These are phyloP conservation scores for Musa balbisiana DNA, from an alignment of 202 grass and related monocot genomes.

Conservation along the genomic window DNA sequence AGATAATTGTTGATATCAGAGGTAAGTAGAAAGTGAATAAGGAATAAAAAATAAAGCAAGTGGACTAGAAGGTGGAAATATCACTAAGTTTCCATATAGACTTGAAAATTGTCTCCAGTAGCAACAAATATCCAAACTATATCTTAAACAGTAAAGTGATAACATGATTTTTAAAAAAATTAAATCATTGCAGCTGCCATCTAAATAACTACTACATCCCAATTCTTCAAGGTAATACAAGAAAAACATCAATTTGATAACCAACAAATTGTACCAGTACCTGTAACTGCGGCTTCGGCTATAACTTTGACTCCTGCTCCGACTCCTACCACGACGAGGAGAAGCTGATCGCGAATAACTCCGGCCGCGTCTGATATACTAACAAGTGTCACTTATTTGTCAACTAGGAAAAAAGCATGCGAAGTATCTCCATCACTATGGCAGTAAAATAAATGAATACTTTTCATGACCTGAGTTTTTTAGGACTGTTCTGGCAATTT, in stretches of 20 bases:
- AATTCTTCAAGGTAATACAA: not conserved
- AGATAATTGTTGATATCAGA: too few species aligned
- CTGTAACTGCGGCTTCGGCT: constrained; percentile 86
- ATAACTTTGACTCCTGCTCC: constrained; percentile 54
- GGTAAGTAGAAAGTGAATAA: too few species aligned
- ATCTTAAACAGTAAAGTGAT: too few species aligned
- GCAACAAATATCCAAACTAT: too few species aligned
- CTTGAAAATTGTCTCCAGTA: too few species aligned
- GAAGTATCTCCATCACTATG: not conserved
- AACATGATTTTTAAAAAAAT: too few species aligned
- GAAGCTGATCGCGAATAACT: constrained; percentile 72
- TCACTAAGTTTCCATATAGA: too few species aligned
- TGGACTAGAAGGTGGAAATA: too few species aligned
- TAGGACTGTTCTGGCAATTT: constrained; percentile 97
- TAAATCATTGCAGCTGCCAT: not conserved
- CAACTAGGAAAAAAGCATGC: not conserved
- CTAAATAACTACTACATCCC: not conserved
- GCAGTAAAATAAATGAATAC: not conserved
- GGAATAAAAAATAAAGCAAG: too few species aligned
- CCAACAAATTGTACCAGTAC: constrained; percentile 12
- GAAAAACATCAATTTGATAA: not conserved
- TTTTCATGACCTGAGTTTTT: constrained; percentile 40
- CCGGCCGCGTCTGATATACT: constrained; percentile 47
- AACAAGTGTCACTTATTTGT: not conserved
- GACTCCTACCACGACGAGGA: constrained; percentile 32